Evolutionary conservation across 2,329 filamentous ascomycete genomes (phyloP).

Genomic region (Calonectria multiphialidica): DNA sequence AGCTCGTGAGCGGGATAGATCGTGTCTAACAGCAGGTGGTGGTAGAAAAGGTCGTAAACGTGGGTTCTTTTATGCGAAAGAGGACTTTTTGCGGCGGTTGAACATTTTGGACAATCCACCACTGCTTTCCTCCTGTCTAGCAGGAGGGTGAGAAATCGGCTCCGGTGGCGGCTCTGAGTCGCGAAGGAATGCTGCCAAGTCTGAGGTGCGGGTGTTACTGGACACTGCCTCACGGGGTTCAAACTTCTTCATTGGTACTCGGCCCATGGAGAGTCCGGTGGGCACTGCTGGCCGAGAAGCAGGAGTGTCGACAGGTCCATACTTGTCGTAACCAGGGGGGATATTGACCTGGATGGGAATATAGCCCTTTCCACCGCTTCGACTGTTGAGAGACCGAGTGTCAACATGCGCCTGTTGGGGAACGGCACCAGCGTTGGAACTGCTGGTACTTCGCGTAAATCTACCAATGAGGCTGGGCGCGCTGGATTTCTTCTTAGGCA

Average conservation of each 20-base stretch:
- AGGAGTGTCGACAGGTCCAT: conserved; percentile 45
- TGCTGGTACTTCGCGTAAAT: conserved; percentile 58
- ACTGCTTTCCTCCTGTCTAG: conserved; percentile 52
- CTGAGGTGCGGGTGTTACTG: conserved; percentile 69
- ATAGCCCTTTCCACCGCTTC: conserved; percentile 55
- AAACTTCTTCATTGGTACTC: conserved; percentile 68
- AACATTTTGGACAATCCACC: conserved; percentile 63
- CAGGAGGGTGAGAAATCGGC: conserved; percentile 43
- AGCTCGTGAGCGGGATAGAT: conserved; percentile 41
- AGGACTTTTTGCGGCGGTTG: conserved; percentile 62
- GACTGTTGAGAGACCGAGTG: conserved; percentile 54
- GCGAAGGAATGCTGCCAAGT: conserved; percentile 79
- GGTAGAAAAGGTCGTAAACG: conserved; percentile 31
- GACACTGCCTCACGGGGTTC: conserved; percentile 66
- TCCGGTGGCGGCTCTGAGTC: conserved; percentile 73
- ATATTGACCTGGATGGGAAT: conserved; percentile 67
- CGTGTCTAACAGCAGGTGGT: conserved; percentile 31
- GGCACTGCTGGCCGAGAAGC: conserved; percentile 35
- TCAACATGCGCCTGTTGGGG: conserved; percentile 42
- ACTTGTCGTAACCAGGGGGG: conserved; percentile 59
- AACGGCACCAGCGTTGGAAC: conserved; percentile 39
- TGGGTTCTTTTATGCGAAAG: conserved; percentile 41
- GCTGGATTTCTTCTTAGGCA: conserved; percentile 74
- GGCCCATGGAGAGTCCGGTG: conserved; percentile 46
- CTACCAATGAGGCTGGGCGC: conserved; percentile 72